Evolutionary conservation across 805 yeast genomes (phyloP), one percentile per base, ranked within the genome.

Genomic region (Millerozyma acaciae): DNA sequence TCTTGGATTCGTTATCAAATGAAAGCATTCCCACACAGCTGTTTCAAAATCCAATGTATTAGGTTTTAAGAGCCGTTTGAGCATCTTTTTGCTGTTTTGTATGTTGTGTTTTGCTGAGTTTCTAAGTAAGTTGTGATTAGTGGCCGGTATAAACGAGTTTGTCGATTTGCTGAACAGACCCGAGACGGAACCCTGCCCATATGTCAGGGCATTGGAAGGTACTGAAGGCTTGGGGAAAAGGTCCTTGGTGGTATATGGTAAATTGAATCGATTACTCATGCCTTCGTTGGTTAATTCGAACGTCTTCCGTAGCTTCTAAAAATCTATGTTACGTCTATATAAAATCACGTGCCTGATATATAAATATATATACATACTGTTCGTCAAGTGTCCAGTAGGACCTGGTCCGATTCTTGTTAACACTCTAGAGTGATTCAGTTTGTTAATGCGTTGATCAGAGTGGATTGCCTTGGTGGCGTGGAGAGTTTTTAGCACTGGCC

Each of bases 1-100:
- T 48, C 80, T 76, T 2, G 97, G 97, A 26, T 80, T 75, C 17
- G 78, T 65, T 10, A 88, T 65, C 35, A 88, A 62, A 49, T 86
- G 75, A 40, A 82, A 65, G 58, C 88, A 80, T 55, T 89, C 97
- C 96, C 96, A 89, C 39, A 79, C 70, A 9, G 96, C 96, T 1
- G 95, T 84, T 56, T 89, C 97, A 49, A 88, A 84, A 59, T 89
- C 96, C 34, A 88, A 66, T 0, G 95, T 80, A 6, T 80, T 84
- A 1, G 95, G 89, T 44, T 78, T 77, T 42, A 82, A 63, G 19
- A 64, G 40, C 33, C 72, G 47, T 32, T 50, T 50, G 30, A 52
- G 33, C 65, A 65, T 60, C 20, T 42, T 50, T 40, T 50, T 54
- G 34, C 59, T 33, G 35, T 49, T 55, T 18, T 46, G 44, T 31